A percentile compares a stretch with the other conserved stretches of the same genome.
phyloP scores from a whole-genome alignment of 176 grass and related monocot genomes.

The Oryza glaberrima region DNA sequence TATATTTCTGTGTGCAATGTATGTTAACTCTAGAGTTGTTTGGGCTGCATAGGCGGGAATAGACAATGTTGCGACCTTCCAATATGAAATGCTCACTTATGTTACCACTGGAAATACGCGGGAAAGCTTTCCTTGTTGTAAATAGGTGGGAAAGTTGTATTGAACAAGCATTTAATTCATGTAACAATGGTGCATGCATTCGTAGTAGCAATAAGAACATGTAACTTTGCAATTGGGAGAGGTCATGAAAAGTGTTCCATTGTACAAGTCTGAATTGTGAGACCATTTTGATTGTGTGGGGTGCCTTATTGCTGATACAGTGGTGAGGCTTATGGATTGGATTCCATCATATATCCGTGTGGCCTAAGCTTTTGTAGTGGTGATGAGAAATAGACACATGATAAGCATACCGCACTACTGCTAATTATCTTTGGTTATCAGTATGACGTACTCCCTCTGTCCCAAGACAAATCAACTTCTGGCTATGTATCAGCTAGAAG shows the following conservation, averaged over 20 bases:
- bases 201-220: neutral
- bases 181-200: slow-evolving; percentile 21
- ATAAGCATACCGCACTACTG: neutral
- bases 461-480: too few species aligned
- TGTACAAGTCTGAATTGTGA: neutral
- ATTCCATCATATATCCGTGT: neutral
- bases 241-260: neutral
- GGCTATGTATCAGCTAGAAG: neutral
- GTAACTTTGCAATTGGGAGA: neutral
- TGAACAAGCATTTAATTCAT: neutral
- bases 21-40: slow-evolving; percentile 7
- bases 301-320: neutral
- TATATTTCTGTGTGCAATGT: neutral
- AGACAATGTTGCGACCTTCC: neutral
- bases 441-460: too few species aligned
- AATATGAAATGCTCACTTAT: neutral
- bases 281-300: neutral
- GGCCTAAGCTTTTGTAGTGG: neutral
- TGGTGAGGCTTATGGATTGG: neutral
- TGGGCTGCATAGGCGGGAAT: neutral
- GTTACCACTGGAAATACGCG: neutral
- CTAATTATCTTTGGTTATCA: neutral
- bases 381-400: neutral
- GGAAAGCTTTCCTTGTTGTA: neutral
- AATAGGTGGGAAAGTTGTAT: slow-evolving; percentile 1